Conservation (phyloP, 257 asterid species). For the Solanum verrucosum region DNA sequence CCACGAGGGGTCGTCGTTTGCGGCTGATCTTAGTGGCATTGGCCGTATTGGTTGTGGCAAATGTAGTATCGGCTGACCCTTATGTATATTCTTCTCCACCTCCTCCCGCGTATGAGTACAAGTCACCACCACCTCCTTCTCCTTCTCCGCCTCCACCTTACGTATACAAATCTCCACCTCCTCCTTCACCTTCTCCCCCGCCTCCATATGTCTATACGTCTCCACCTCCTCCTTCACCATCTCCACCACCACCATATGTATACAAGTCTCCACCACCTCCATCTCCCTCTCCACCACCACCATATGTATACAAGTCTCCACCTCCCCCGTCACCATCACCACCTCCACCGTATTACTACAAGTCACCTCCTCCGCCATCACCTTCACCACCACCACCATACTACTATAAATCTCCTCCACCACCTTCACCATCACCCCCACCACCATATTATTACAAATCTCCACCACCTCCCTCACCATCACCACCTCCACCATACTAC, state of each 20-base stretch:
- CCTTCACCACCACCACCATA: not conserved
- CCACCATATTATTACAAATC: not conserved
- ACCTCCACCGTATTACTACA: not conserved
- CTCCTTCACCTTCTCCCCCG: not conserved
- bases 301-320: not conserved
- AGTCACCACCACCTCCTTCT: not conserved
- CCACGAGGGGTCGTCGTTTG: constrained; percentile 6
- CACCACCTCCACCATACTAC: not conserved
- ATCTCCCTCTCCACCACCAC: not conserved
- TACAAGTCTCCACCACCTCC: constrained; percentile 13
- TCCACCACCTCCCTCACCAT: not conserved
- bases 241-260: constrained; percentile 8
- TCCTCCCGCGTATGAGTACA: constrained; percentile 1
- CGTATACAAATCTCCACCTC: not conserved
- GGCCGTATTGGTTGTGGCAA: constrained; percentile 2
- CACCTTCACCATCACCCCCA: fast-evolving
- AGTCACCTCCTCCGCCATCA: not conserved
- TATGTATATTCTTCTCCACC: constrained; percentile 12
- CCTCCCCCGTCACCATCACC: not conserved
- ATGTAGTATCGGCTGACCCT: constrained; percentile 8
- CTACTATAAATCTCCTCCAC: not conserved
- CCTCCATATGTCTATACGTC: not conserved
- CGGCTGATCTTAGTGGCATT: constrained; percentile 2
- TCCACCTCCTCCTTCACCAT: not conserved
- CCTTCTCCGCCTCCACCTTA: not conserved